A percentile compares a stretch with the other conserved stretches of the same genome.
Conservation (phyloP, 768 basidiomycete genomes). For the Calocera viscosa region DNA sequence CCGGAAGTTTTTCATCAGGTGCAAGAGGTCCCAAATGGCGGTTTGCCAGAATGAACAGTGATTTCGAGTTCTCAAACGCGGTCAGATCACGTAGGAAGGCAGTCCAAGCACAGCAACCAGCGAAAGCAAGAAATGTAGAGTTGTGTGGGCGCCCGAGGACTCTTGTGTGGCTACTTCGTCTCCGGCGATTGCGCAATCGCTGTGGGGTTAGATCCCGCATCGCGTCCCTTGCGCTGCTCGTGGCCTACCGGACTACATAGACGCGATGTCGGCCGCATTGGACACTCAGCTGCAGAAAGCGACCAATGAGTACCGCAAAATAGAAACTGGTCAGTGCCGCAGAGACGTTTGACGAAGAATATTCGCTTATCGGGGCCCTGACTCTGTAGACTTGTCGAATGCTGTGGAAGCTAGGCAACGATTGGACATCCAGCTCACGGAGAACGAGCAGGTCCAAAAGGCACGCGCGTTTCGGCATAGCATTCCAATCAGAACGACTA, state of each 20-base stretch:
- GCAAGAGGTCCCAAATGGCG: background rate
- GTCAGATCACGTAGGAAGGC: background rate
- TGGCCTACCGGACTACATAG: background rate
- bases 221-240: background rate
- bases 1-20: background rate
- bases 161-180: background rate
- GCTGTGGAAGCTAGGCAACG: constrained; percentile 70
- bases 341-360: background rate
- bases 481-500: background rate
- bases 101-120: constrained; percentile 1
- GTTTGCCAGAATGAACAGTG: background rate
- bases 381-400: constrained; percentile 43
- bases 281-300: background rate
- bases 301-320: background rate
- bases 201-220: constrained; percentile 1
- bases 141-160: background rate
- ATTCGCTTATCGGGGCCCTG: background rate
- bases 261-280: background rate
- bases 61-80: background rate
- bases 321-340: background rate
- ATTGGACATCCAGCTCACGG: constrained; percentile 80
- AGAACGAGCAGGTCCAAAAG: constrained; percentile 88
- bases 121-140: constrained; percentile 4
- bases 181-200: background rate
- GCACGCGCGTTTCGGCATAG: constrained; percentile 29